These are phyloP conservation scores for Eucalyptus tenuipes DNA, from an alignment of 345 rosid species.

Conservation along the genomic window DNA sequence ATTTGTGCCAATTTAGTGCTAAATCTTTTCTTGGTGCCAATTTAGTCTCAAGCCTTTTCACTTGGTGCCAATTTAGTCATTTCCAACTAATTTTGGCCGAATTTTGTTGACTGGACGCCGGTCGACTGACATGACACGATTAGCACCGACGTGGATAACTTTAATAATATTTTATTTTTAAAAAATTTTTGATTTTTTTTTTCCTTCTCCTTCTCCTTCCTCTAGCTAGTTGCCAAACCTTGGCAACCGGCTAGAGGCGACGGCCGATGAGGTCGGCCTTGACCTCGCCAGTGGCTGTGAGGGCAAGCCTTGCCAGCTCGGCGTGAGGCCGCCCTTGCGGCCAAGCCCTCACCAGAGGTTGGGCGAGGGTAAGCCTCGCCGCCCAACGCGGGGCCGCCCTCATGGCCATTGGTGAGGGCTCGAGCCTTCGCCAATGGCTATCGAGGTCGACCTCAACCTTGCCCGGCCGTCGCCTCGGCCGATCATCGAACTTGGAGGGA, in stretches of 20 bases:
- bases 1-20: too few relatives aligned
- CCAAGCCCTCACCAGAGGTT: too few relatives aligned
- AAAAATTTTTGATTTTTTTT: too few relatives aligned
- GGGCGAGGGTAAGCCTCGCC: too few relatives aligned
- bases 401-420: accelerated
- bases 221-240: accelerated
- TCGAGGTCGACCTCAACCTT: too few relatives aligned
- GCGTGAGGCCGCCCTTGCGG: accelerated
- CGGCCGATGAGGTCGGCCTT: accelerated
- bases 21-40: too few relatives aligned
- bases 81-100: too few relatives aligned
- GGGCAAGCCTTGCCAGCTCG: accelerated
- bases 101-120: accelerated
- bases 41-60: too few relatives aligned
- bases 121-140: accelerated
- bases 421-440: accelerated
- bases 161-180: too few relatives aligned
- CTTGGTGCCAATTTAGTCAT: too few relatives aligned
- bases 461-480: accelerated
- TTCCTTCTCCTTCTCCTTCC: too few relatives aligned
- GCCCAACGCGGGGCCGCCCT: accelerated
- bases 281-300: too few relatives aligned
- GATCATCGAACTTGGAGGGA: accelerated
- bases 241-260: accelerated
- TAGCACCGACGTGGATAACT: accelerated